Conservation (phyloP, 1,284 basidiomycete species). For the Cerrena zonata region DNA sequence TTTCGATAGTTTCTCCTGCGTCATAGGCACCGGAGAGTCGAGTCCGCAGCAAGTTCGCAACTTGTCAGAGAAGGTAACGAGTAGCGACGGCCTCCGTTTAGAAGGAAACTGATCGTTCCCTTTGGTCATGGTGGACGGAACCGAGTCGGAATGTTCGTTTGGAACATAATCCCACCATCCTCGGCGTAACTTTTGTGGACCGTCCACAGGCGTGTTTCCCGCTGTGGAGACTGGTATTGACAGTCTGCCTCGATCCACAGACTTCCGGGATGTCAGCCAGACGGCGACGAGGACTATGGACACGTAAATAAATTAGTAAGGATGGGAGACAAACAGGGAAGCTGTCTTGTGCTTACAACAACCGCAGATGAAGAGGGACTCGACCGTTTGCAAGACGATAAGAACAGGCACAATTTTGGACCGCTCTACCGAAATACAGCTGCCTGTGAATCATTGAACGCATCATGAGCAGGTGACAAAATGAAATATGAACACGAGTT, state of each 20-base stretch:
- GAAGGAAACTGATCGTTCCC: no score
- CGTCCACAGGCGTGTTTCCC: conserved; percentile 27
- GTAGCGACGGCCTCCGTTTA: background rate
- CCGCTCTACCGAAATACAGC: conserved; percentile 15
- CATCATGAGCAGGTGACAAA: conserved; percentile 2
- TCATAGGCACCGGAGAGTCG: background rate
- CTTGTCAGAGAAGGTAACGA: background rate
- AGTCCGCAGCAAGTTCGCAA: background rate
- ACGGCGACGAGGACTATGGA: conserved; percentile 50
- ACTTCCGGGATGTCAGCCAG: conserved; percentile 47
- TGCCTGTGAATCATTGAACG: conserved; percentile 13
- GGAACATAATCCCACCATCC: conserved; percentile 56
- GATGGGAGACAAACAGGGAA: background rate
- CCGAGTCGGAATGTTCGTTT: conserved; percentile 10
- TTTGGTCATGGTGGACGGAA: no score
- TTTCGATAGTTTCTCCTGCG: background rate
- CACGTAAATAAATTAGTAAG: conserved; percentile 3
- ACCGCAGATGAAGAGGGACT: conserved; percentile 52
- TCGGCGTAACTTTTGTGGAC: conserved; percentile 25
- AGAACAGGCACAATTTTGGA: conserved; percentile 38
- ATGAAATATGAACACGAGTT: background rate
- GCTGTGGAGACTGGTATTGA: conserved; percentile 42
- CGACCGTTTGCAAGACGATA: conserved; percentile 44
- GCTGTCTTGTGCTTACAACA: conserved; percentile 46
- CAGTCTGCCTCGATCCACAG: conserved; percentile 50